phyloP scores from a whole-genome alignment of 208 protist species.

The Herpetomonas samuelpessoai region DNA sequence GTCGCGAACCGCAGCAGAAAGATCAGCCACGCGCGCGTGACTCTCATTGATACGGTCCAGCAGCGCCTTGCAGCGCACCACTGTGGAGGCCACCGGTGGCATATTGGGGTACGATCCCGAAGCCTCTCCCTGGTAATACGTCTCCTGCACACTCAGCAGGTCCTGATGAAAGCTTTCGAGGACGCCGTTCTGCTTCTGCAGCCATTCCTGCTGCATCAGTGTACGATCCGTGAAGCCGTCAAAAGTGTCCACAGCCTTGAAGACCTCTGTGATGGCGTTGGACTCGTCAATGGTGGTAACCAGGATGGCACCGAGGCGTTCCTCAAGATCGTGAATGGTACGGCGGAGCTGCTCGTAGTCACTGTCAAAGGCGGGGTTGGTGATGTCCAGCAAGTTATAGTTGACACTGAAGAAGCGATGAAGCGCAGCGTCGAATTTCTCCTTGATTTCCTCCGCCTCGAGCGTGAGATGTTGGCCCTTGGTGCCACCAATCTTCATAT shows the following conservation, averaged over 20 bases:
- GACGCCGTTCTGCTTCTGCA: slow-evolving; percentile 91
- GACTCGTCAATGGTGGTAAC: slow-evolving; percentile 93
- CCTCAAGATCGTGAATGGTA: slow-evolving; percentile 90
- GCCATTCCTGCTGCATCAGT: slow-evolving; percentile 93
- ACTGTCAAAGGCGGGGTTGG: slow-evolving; percentile 91
- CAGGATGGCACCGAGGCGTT: slow-evolving; percentile 91
- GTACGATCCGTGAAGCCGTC: slow-evolving; percentile 94
- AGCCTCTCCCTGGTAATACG: slow-evolving; percentile 87
- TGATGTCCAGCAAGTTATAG: slow-evolving; percentile 96
- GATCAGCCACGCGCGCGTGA: slow-evolving; percentile 71
- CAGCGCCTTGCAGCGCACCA: slow-evolving; percentile 92
- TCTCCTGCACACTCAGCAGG: slow-evolving; percentile 86
- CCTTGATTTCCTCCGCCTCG: slow-evolving; percentile 90
- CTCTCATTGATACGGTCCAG: slow-evolving; percentile 94
- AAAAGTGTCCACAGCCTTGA: slow-evolving; percentile 97
- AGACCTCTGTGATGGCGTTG: slow-evolving; percentile 89
- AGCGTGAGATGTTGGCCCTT: slow-evolving; percentile 89
- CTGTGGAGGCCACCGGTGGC: slow-evolving; percentile 89
- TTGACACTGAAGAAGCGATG: slow-evolving; percentile 81
- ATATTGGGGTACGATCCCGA: slow-evolving; percentile 88
- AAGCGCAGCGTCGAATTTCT: slow-evolving; percentile 76
- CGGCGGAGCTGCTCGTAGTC: slow-evolving; percentile 91
- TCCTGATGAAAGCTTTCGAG: slow-evolving; percentile 85
- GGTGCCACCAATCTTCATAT: slow-evolving; percentile 94
- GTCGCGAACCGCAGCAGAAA: slow-evolving; percentile 78